Percentiles rank a stretch among this genome's conserved stretches.
phyloP scores from a whole-genome alignment of 1,139 yeast species.

The Yamadazyma sp. region DNA sequence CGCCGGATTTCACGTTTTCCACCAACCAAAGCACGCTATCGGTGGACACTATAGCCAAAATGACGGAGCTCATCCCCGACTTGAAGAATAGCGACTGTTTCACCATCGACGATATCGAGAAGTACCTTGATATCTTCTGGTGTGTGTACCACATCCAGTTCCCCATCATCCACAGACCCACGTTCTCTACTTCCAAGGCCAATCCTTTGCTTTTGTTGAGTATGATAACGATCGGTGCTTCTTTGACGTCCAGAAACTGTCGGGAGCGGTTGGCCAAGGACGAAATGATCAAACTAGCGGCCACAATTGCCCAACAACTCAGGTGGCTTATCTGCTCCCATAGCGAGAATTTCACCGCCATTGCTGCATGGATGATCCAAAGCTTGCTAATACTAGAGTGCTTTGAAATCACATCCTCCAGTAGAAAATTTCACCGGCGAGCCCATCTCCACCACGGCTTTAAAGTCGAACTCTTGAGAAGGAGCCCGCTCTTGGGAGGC shows the following conservation, averaged over 20 bases:
- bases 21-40: constrained; percentile 24
- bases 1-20: constrained; percentile 27
- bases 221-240: constrained; percentile 58
- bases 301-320: constrained; percentile 58
- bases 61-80: constrained; percentile 31
- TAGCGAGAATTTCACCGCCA: constrained; percentile 49
- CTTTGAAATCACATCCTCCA: constrained; percentile 50
- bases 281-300: constrained; percentile 21
- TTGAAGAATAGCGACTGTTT: constrained; percentile 26
- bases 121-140: constrained; percentile 47
- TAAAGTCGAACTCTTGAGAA: constrained; percentile 62
- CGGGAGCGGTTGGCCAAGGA: constrained; percentile 11
- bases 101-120: constrained; percentile 20
- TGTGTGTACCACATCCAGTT: constrained; percentile 55
- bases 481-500: constrained; percentile 70
- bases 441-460: constrained; percentile 74
- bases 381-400: constrained; percentile 58
- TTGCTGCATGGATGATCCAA: constrained; percentile 63
- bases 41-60: constrained; percentile 26
- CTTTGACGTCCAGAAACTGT: constrained; percentile 21
- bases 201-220: constrained; percentile 53
- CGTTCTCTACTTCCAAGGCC: constrained; percentile 51
- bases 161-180: constrained; percentile 60
- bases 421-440: constrained; percentile 60
- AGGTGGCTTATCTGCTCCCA: constrained; percentile 60